Conservation (phyloP, 192 early-diverging fungal species). For the Backusella australiensis region DNA sequence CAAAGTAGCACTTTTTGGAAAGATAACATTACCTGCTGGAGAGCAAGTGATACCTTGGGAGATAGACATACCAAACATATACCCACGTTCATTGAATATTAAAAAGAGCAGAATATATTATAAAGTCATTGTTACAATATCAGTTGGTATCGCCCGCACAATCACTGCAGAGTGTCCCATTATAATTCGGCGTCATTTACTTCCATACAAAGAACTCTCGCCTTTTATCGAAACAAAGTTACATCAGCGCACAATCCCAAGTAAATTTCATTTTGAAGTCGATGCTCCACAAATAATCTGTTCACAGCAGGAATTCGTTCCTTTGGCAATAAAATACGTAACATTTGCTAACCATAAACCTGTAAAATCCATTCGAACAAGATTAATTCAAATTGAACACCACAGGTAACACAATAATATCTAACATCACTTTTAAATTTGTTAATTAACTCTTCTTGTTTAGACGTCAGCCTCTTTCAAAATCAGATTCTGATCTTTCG, state of each 20-base stretch:
- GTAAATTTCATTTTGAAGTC: conserved; percentile 38
- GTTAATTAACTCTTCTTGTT: not conserved
- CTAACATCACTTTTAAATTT: not conserved
- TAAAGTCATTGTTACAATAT: conserved; percentile 17
- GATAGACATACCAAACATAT: conserved; percentile 26
- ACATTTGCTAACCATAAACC: conserved; percentile 29
- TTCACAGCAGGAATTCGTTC: conserved; percentile 21
- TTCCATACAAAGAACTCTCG: conserved; percentile 20
- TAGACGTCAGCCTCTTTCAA: conserved; percentile 11
- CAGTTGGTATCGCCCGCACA: conserved; percentile 21
- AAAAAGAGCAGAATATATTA: conserved; percentile 26
- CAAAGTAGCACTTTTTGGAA: conserved; percentile 16
- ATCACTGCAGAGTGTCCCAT: conserved; percentile 27
- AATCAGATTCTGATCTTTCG: conserved; percentile 15
- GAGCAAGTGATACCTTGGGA: conserved; percentile 33
- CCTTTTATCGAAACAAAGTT: conserved; percentile 29
- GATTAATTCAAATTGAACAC: conserved; percentile 28
- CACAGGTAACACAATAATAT: conserved; percentile 24
- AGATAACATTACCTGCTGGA: conserved; percentile 17
- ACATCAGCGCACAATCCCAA: conserved; percentile 25
- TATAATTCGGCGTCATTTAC: conserved; percentile 13
- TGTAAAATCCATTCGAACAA: conserved; percentile 27
- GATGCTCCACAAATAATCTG: conserved; percentile 26
- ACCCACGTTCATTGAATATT: conserved; percentile 15
- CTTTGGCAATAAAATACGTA: conserved; percentile 22